phyloP scores from a whole-genome alignment of 2,329 filamentous ascomycete genomes.

The Xylaria sp. region DNA sequence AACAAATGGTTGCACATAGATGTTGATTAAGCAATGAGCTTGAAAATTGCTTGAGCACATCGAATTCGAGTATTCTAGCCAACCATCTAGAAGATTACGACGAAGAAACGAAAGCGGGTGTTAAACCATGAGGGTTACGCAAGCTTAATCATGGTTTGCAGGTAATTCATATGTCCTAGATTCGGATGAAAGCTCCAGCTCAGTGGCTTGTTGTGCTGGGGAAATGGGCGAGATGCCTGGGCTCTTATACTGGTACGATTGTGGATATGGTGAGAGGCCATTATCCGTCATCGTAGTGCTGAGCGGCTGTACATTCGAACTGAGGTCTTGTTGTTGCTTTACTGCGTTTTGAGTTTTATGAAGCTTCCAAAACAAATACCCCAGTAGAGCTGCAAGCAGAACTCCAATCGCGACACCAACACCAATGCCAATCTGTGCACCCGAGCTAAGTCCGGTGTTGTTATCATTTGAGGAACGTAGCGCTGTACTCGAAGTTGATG shows the following conservation, averaged over 20 bases:
- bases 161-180: not conserved
- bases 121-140: not conserved
- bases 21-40: not conserved
- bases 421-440: not conserved
- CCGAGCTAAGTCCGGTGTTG: not conserved
- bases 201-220: not conserved
- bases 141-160: not conserved
- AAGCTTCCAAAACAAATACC: not conserved
- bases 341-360: not conserved
- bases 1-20: not conserved
- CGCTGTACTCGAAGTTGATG: too few species aligned
- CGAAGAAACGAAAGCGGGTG: not conserved
- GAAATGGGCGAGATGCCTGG: not conserved
- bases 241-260: not conserved
- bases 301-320: not conserved
- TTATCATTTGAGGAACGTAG: too few species aligned
- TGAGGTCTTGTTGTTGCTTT: not conserved
- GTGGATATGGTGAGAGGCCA: not conserved
- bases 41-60: not conserved
- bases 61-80: not conserved
- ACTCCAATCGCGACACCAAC: not conserved
- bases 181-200: not conserved
- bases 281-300: not conserved
- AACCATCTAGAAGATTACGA: not conserved
- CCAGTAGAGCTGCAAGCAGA: not conserved